Base-by-base conservation (phyloP, 2,329 filamentous ascomycete species). In the Phyllosticta citribraziliensis region DNA sequence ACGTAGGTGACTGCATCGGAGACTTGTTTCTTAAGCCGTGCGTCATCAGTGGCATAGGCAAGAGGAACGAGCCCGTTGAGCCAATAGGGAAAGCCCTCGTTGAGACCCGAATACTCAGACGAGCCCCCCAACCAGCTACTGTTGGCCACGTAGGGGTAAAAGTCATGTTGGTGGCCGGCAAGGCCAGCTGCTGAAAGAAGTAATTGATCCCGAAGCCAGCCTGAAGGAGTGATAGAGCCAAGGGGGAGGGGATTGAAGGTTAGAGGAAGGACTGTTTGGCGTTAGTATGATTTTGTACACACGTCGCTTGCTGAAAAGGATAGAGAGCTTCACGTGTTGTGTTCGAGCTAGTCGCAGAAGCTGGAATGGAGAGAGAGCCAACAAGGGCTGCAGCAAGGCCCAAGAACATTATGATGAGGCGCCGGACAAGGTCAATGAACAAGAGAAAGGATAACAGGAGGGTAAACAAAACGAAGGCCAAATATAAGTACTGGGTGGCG, bases 81-180 rank as follows among this genome's bases (percentile, higher is more conserved):
- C 80, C 82, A 84, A 67, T 85, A 85, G 0, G 82, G 80, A 25
- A 79, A 76, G 1, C 77, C 79, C 70, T 85, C 82, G 65, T 83
- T 77, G 2, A 84, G 70, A 22, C 70, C 70, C 12, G 76, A 81
- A 65, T 84, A 84, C 64, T 84, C 81, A 2, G 72, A 67, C 33
- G 72, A 65, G 5, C 81, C 80, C 2, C 80, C 82, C 1, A 81
- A 67, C 81, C 81, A 85, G 17, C 72, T 71, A 3, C 75, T 78
- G 62, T 82, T 68, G 3, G 75, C 73, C 12, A 84, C 80, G 64
- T 76, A 81, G n/a, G 75, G 75, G 69, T 82, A 85, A 65, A 84
- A 84, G 55, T 83, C 77, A 65, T 76, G 75, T 62, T 80, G 66
- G 62, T 83, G 79, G 3, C 83, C 82, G 0, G 79, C 78, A 0